Conservation (phyloP, 2,329 filamentous ascomycete genomes). For the Cordyceps tenuipes region DNA sequence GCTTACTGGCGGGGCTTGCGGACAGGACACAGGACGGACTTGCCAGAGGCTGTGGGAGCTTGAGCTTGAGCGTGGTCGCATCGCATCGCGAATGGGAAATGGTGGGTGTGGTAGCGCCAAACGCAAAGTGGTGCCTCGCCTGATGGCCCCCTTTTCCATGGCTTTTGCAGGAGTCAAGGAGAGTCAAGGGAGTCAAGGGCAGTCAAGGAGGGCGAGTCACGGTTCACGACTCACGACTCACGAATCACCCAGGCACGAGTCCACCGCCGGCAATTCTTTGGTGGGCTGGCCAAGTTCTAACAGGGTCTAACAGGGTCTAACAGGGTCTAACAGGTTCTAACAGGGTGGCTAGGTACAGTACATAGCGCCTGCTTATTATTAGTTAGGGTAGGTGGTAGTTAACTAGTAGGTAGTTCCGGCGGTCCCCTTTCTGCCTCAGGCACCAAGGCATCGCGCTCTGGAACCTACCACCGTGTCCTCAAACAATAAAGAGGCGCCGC, state of each 20-base stretch:
- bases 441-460: slow-evolving; percentile 9
- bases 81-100: not conserved
- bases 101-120: not conserved
- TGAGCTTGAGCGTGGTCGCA: not conserved
- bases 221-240: too few relatives aligned
- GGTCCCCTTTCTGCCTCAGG: slow-evolving; percentile 26
- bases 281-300: too few relatives aligned
- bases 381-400: too few relatives aligned
- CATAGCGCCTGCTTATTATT: too few relatives aligned
- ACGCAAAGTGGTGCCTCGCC: slow-evolving; percentile 3
- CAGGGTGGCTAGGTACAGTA: too few relatives aligned
- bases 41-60: not conserved
- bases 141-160: not conserved
- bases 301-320: too few relatives aligned
- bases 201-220: not conserved
- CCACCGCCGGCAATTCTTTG: too few relatives aligned
- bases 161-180: not conserved
- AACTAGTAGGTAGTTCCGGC: too few relatives aligned
- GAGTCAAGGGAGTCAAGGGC: not conserved
- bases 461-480: slow-evolving; percentile 21
- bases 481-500: slow-evolving; percentile 27
- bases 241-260: too few relatives aligned
- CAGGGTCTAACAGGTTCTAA: too few relatives aligned
- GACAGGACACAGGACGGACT: not conserved
- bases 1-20: not conserved